Evolutionary conservation across 306 rosid species (phyloP), one percentile per base, ranked within the genome.

Genomic region (Psophocarpus tetragonolobus): DNA sequence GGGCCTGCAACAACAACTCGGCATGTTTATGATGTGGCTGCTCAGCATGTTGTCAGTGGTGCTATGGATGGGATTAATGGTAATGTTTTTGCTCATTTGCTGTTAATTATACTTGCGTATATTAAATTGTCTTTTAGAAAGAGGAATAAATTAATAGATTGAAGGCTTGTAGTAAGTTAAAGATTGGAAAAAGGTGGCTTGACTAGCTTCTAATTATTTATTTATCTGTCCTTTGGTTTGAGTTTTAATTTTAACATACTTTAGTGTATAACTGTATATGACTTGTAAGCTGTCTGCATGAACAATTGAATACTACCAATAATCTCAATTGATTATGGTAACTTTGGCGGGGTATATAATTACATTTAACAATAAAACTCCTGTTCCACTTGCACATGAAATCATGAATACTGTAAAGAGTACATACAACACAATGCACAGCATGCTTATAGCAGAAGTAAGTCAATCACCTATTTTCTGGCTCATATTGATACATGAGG

Each of bases 1-100:
- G 98, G 98, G 73, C 97, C 98, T 45, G 90, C 97, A 35, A 93
- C 98, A 20, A 93, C 98, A 27, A 93, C 98, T 20, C 89, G 95
- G 38, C 95, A 93, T 77, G 98, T 93, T 73, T 93, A 93, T 83
- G 98, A 93, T 82, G 84, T 91, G 65, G 95, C 97, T 75, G 93
- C 98, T 45, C 97, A 89, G 77, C 93, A 93, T 80, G 90, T 93
- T 84, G 85, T 93, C 72, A 75, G 85, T 67, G 98, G 98, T 20
- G 87, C 92, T 76, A 93, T 93, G 98, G 93, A 91, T 81, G 98
- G 98, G 57, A 77, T 93, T 75, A 91, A 91, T 45, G 98, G 98
- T 93, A 89, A 82, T 33, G 8, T 7, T 71, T 67, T 76, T n/a
- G n/a, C n/a, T n/a, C n/a, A n/a, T n/a, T 38, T 42, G 20, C 18